A percentile compares a stretch with the other conserved stretches of the same genome.
Evolutionary conservation across 2,329 filamentous ascomycete genomes (phyloP).

Genomic region (Neofusicoccum sp.): DNA sequence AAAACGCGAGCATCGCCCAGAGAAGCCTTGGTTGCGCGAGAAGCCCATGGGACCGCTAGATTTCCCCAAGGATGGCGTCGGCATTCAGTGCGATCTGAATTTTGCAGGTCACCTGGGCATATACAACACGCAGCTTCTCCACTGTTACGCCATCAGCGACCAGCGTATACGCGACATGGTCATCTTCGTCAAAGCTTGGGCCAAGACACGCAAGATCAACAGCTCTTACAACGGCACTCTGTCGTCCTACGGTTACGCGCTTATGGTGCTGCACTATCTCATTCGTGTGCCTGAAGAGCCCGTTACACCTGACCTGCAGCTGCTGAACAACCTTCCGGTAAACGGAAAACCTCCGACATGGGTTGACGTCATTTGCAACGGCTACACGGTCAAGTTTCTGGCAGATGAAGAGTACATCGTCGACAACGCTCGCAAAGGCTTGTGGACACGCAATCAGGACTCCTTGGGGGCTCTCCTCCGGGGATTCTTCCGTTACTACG

Average conservation of each 20-base stretch:
- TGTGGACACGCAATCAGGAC: constrained; percentile 67
- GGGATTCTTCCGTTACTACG: constrained; percentile 88
- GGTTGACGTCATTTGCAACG: constrained; percentile 54
- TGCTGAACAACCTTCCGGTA: constrained; percentile 21
- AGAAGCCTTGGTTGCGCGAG: constrained; percentile 45
- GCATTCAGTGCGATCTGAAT: constrained; percentile 91
- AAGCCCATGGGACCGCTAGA: constrained; percentile 59
- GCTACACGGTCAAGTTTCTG: constrained; percentile 74
- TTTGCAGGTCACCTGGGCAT: constrained; percentile 81
- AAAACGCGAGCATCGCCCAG: constrained; percentile 21
- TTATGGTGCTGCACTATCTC: constrained; percentile 90
- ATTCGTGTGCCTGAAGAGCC: constrained; percentile 78
- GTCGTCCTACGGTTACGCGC: constrained; percentile 84
- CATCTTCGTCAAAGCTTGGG: constrained; percentile 88
- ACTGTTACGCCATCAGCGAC: constrained; percentile 80
- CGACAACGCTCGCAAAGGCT: constrained; percentile 55
- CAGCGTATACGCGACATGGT: constrained; percentile 73
- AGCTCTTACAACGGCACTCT: constrained; percentile 81
- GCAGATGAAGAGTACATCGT: constrained; percentile 69
- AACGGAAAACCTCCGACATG: neutral
- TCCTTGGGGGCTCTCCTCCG: constrained; percentile 69
- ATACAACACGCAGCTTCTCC: constrained; percentile 78
- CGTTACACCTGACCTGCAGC: constrained; percentile 80
- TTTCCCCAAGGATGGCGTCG: constrained; percentile 72
- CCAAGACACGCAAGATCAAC: constrained; percentile 81